phyloP scores from a whole-genome alignment of 768 basidiomycete species.

The Gautieria morchelliformis region DNA sequence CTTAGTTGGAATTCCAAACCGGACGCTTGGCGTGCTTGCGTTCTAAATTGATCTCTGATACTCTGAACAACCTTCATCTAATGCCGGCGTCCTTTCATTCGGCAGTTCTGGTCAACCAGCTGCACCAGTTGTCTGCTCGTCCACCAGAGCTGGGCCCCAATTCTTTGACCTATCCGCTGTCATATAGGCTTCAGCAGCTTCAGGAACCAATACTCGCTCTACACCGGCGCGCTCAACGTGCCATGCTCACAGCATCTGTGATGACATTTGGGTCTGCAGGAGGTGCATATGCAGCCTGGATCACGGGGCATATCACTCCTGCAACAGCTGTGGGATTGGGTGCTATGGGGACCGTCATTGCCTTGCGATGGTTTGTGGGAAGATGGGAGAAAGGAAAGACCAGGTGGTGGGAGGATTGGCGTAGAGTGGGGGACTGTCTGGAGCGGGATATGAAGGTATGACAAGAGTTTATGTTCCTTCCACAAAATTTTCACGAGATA shows the following conservation, averaged over 20 bases:
- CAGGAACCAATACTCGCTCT: slow-evolving; percentile 46
- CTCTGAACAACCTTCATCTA: slow-evolving; percentile 31
- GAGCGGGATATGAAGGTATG: slow-evolving; percentile 55
- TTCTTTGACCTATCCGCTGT: slow-evolving; percentile 42
- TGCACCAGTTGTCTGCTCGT: slow-evolving; percentile 42
- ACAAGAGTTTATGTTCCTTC: slow-evolving; percentile 7
- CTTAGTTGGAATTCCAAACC: slow-evolving; percentile 56
- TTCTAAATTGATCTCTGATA: slow-evolving; percentile 28
- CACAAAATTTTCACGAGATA: slow-evolving; percentile 1
- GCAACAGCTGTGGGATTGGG: slow-evolving; percentile 51
- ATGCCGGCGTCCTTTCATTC: slow-evolving; percentile 36
- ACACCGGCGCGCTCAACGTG: slow-evolving; percentile 55
- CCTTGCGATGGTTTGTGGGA: slow-evolving; percentile 54
- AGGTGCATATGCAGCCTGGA: slow-evolving; percentile 54
- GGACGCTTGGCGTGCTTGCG: slow-evolving; percentile 48
- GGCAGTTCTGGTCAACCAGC: slow-evolving; percentile 45
- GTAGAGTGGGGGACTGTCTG: slow-evolving; percentile 50
- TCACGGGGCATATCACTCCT: slow-evolving; percentile 33
- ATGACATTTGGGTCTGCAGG: slow-evolving; percentile 40
- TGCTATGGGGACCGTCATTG: slow-evolving; percentile 36
- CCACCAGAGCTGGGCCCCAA: slow-evolving; percentile 36
- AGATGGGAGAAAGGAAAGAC: slow-evolving; percentile 61
- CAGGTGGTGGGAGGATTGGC: slow-evolving; percentile 62
- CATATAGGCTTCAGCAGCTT: slow-evolving; percentile 43
- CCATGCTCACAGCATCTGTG: slow-evolving; percentile 40